Conservation (phyloP, 2,329 filamentous ascomycete genomes). For the Daldinia sp. region DNA sequence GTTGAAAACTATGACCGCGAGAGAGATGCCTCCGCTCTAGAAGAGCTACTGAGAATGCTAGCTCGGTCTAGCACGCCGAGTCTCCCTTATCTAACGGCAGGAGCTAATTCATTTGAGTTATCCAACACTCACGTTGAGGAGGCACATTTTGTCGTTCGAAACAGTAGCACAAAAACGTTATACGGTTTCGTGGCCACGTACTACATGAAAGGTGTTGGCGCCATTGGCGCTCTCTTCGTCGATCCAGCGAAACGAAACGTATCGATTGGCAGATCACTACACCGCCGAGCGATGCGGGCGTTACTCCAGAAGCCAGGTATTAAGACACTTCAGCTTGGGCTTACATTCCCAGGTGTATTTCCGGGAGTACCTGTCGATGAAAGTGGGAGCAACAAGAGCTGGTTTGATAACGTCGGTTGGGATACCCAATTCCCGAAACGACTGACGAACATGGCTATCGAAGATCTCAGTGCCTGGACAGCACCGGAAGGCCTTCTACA, state of each 20-base stretch:
- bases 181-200: constrained; percentile 95
- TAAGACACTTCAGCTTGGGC: constrained; percentile 83
- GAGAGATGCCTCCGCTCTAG: constrained; percentile 76
- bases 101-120: constrained; percentile 78
- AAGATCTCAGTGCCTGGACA: constrained; percentile 75
- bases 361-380: constrained; percentile 76
- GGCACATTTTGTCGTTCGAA: constrained; percentile 89
- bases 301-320: constrained; percentile 75
- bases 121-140: constrained; percentile 76
- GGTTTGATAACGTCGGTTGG: constrained; percentile 93
- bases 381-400: constrained; percentile 65
- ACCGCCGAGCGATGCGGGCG: constrained; percentile 82
- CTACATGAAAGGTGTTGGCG: constrained; percentile 74
- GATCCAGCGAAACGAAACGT: constrained; percentile 86
- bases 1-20: constrained; percentile 87
- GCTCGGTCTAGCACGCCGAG: constrained; percentile 72
- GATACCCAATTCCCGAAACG: constrained; percentile 70
- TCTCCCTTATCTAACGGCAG: constrained; percentile 75
- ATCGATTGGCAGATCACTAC: constrained; percentile 88
- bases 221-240: constrained; percentile 87
- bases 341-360: constrained; percentile 83
- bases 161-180: constrained; percentile 88
- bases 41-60: constrained; percentile 76
- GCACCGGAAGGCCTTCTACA: constrained; percentile 80
- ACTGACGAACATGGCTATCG: constrained; percentile 74